phyloP scores from a whole-genome alignment of 148 eudicot species.

The Tetragonia tetragonoides region DNA sequence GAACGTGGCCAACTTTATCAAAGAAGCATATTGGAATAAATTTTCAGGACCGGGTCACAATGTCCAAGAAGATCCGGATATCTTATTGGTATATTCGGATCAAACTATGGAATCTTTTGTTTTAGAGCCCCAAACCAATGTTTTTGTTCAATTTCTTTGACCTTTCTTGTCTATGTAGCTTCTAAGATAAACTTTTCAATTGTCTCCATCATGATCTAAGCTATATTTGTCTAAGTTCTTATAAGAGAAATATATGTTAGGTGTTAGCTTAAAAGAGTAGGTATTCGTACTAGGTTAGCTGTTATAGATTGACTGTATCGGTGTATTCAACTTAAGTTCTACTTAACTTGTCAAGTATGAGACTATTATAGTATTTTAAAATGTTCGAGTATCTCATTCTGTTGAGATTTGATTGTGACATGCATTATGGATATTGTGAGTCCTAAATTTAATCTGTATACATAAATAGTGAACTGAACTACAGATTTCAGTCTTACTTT shows the following conservation, averaged over 20 bases:
- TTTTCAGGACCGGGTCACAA: not conserved
- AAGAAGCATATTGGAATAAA: slow-evolving; percentile 3
- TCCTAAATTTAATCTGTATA: not conserved
- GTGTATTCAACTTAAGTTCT: not conserved
- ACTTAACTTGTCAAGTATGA: not conserved
- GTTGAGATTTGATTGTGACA: not conserved
- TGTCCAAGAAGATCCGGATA: slow-evolving; percentile 3
- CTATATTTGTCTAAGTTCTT: not conserved
- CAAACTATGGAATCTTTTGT: slow-evolving; percentile 8
- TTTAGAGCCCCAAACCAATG: not conserved
- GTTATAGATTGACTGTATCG: slow-evolving; percentile 1
- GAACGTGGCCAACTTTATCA: not conserved
- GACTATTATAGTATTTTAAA: not conserved
- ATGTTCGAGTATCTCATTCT: not conserved
- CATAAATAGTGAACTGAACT: no score
- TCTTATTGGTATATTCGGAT: slow-evolving; percentile 11
- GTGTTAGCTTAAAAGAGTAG: not conserved
- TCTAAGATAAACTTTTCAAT: not conserved
- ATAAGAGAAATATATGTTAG: not conserved
- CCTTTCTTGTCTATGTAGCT: not conserved
- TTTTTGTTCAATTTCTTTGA: not conserved
- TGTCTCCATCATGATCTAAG: not conserved
- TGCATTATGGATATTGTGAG: not conserved
- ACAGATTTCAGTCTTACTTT: not conserved
- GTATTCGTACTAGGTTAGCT: not conserved